Evolutionary conservation across 371 early-diverging fungal species (phyloP).

Genomic region (Mortierella sp.): DNA sequence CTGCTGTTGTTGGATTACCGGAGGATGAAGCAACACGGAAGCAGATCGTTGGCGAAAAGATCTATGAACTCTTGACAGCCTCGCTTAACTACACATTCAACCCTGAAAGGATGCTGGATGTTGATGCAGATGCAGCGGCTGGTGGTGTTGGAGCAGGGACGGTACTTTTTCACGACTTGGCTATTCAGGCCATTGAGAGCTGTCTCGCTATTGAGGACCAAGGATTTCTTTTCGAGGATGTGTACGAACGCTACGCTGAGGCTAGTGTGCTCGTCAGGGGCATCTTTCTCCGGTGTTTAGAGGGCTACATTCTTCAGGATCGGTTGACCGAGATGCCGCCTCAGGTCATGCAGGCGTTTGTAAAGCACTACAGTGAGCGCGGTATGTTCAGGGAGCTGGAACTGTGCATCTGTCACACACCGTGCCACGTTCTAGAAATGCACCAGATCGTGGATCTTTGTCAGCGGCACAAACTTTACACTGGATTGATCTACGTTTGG

Average conservation of each 20-base stretch:
- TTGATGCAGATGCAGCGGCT: constrained; percentile 54
- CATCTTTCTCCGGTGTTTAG: constrained; percentile 74
- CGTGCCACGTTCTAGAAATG: constrained; percentile 79
- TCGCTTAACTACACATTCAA: constrained; percentile 77
- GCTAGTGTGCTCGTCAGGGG: constrained; percentile 59
- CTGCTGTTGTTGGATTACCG: constrained; percentile 78
- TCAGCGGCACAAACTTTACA: constrained; percentile 71
- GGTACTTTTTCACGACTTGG: constrained; percentile 64
- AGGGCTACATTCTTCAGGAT: constrained; percentile 71
- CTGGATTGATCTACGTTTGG: constrained; percentile 84
- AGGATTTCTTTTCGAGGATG: constrained; percentile 77
- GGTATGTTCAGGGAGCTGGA: constrained; percentile 72
- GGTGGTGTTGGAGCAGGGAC: constrained; percentile 58
- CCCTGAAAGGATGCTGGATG: constrained; percentile 60
- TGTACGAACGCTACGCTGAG: constrained; percentile 78
- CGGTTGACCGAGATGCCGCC: constrained; percentile 71
- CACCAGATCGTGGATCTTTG: constrained; percentile 76
- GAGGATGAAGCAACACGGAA: constrained; percentile 69
- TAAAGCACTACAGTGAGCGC: constrained; percentile 66
- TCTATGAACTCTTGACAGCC: constrained; percentile 73
- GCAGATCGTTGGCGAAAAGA: constrained; percentile 68
- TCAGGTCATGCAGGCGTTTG: constrained; percentile 75
- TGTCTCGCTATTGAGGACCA: constrained; percentile 74
- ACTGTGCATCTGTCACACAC: constrained; percentile 79
- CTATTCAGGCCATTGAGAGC: constrained; percentile 71